Evolutionary conservation across 2,329 filamentous ascomycete species (phyloP).

Genomic region (Fusarium sp.): DNA sequence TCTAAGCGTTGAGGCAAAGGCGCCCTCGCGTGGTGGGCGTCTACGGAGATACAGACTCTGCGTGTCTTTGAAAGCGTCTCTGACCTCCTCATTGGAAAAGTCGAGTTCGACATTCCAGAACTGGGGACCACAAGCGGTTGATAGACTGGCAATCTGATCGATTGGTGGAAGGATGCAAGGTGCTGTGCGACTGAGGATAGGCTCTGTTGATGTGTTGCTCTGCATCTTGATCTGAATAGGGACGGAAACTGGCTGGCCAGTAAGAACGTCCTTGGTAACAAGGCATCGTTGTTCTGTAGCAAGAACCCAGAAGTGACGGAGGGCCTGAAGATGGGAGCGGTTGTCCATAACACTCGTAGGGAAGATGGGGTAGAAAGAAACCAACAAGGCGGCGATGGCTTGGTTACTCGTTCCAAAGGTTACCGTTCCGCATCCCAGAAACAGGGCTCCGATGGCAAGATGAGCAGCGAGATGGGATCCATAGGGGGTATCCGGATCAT

Average conservation of each 20-base stretch:
- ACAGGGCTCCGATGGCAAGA: slow-evolving; percentile 89
- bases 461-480: slow-evolving; percentile 94
- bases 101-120: slow-evolving; percentile 88
- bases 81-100: slow-evolving; percentile 73
- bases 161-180: slow-evolving; percentile 74
- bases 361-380: slow-evolving; percentile 94
- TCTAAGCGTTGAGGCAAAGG: slow-evolving; percentile 79
- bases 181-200: slow-evolving; percentile 57
- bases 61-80: slow-evolving; percentile 69
- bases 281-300: slow-evolving; percentile 91
- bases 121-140: slow-evolving; percentile 68
- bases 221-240: slow-evolving; percentile 74
- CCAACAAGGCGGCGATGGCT: slow-evolving; percentile 85
- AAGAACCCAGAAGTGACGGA: slow-evolving; percentile 96
- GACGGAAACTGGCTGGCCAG: slow-evolving; percentile 79
- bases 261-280: slow-evolving; percentile 87
- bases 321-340: slow-evolving; percentile 92
- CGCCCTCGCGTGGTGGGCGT: slow-evolving; percentile 73
- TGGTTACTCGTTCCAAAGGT: slow-evolving; percentile 91
- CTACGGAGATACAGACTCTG: slow-evolving; percentile 81
- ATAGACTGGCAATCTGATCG: slow-evolving; percentile 68
- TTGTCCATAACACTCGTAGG: slow-evolving; percentile 92
- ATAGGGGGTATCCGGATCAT: slow-evolving; percentile 86
- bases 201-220: slow-evolving; percentile 50
- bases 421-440: slow-evolving; percentile 90